Percentiles rank a stretch among this genome's conserved stretches.
Evolutionary conservation across 2,329 filamentous ascomycete genomes (phyloP).

Genomic region (Fonsecaea nubica): DNA sequence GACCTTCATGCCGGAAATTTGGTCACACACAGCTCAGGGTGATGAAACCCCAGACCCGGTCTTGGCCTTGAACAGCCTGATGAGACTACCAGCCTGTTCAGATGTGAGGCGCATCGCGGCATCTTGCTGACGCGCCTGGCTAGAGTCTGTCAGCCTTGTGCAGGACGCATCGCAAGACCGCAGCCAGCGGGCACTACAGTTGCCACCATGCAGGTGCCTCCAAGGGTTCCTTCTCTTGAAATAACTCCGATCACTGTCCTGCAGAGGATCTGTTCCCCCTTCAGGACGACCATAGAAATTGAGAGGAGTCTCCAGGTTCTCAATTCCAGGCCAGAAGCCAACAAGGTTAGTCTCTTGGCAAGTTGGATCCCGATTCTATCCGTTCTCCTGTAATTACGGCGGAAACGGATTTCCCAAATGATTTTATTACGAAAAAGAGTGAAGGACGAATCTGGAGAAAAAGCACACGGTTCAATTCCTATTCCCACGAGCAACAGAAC

Average conservation of each 20-base stretch:
- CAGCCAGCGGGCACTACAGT: background rate
- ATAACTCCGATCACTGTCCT: background rate
- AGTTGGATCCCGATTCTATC: background rate
- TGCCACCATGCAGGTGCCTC: background rate
- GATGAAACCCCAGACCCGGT: background rate
- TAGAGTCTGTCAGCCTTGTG: background rate
- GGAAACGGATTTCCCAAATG: background rate
- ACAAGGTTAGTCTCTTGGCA: background rate
- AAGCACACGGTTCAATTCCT: background rate
- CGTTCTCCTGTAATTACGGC: background rate
- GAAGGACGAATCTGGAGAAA: background rate
- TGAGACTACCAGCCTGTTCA: background rate
- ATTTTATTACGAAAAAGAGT: too few species aligned
- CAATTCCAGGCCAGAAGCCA: background rate
- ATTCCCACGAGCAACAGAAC: background rate
- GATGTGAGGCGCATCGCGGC: background rate
- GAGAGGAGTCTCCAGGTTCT: background rate
- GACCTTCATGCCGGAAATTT: slow-evolving; percentile 25
- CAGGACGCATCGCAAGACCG: background rate
- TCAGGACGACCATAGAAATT: background rate
- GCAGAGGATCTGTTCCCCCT: background rate
- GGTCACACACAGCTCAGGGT: slow-evolving; percentile 24
- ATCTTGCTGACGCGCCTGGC: background rate
- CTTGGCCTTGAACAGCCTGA: background rate
- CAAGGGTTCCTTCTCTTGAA: background rate